Base-by-base conservation (phyloP, 2,329 filamentous ascomycete species). In the Exophiala xenobiotica region DNA sequence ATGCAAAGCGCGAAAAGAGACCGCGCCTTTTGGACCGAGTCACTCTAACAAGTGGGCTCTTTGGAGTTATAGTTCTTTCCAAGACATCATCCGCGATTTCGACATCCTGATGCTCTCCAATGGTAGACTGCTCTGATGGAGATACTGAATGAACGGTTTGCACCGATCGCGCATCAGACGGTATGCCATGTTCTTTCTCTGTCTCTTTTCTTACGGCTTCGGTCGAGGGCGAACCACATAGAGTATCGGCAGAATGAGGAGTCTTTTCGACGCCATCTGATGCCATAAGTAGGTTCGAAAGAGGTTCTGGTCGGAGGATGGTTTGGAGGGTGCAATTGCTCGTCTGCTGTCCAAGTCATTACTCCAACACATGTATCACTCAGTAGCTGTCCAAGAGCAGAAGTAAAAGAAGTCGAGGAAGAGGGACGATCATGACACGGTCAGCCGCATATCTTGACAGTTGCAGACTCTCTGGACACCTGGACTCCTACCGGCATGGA, bases 1-100 rank as follows among this genome's bases (percentile, higher is more conserved):
- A 54, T 1, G 87, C 75, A 9, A 95, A 74, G 29, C 78, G 78
- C 1, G 82, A 84, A 41, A 96, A 77, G 1, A 95, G 73, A 0
- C 91, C 91, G 62, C 90, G 78, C 42, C 89, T 79, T 55, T 81
- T 68, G 1, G 67, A 61, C 27, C 76, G 70, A 2, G 80, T 76
- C 1, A 86, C 74, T 42, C 72, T 67, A 12, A 77, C 69, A 1
- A 76, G 65, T 46, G 67, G 65, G 7, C 56, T 64, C 12, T 70
- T 62, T 4, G 68, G 58, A 6, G 67, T 66, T 33, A 52, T 31
- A 6, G 42, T 62, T 48, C 61, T 68, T 58, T 50, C 62, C 19
- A 60, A 49, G 7, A 47, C 53, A 43, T 55, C 49, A 35, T 51
- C 42, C 18, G 35, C 46, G 11, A 44, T 43, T 46, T 59, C 56